Evolutionary conservation across 768 basidiomycete species (phyloP), one percentile per base, ranked within the genome.

Genomic region (Lepiota venenata): DNA sequence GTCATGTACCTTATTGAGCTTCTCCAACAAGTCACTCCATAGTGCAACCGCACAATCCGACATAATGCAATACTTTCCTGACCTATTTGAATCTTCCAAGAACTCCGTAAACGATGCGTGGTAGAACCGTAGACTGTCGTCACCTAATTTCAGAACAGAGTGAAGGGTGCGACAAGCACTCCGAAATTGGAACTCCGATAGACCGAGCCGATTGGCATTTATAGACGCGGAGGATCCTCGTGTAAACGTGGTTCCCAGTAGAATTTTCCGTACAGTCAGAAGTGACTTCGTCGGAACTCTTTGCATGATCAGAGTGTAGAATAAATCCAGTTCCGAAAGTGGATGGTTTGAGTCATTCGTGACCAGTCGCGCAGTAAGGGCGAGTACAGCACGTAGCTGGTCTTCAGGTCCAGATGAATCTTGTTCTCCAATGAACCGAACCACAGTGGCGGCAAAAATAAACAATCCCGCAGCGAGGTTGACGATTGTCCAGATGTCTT

Each of bases 391-490:
- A 2, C 18, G 50, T 6, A 51, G 29, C 37, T 51, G 50, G 12
- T 51, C 40, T 21, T 51, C 50, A 7, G 50, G 50, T 15, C 50
- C 50, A 29, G 25, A 20, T 16, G 50, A 43, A 18, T 51, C 36
- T 11, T 22, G 7, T 11, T 51, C 41, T 3, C 16, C 18, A 5
- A 51, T 36, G 11, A 43, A 51, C 5, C 50, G 42, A n/a, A 43
- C 21, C 3, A 51, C 16, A 6, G 50, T 51, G 22, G 50, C 40
- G 3, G 32, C 41, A n/a, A 44, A 51, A 16, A 43, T 44, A 18
- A 32, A 36, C 15, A 42, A 20, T 16, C 50, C 50, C 5, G 40
- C 42, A 25, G 25, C 14, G 20, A 32, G 40, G 2, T 51, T 18
- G 18, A 51, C 42, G n/a, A 51, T 25, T 2, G 14, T 12, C 14